phyloP scores from a whole-genome alignment of 2,329 filamentous ascomycete species.

The Xylariaceae sp. region DNA sequence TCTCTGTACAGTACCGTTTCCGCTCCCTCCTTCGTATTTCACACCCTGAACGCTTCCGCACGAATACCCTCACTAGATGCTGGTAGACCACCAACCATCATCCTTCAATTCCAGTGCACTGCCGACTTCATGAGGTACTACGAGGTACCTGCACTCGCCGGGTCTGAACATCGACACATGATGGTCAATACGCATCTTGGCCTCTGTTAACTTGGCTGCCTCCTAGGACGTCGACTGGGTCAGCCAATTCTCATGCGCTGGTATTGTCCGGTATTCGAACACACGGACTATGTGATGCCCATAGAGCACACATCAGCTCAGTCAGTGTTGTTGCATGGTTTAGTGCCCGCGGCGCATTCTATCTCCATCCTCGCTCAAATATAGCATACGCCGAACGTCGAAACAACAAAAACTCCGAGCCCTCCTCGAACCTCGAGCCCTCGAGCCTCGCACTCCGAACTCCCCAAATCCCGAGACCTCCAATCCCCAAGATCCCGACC shows the following conservation, averaged over 20 bases:
- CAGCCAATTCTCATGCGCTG: neutral
- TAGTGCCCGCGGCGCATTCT: neutral
- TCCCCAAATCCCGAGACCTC: neutral
- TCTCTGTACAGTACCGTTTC: neutral
- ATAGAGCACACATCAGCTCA: constrained; percentile 2
- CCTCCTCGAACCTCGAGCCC: neutral
- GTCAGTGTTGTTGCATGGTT: constrained; percentile 6
- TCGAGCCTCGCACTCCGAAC: neutral
- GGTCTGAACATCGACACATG: neutral
- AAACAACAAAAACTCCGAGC: neutral
- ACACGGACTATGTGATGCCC: constrained; percentile 11
- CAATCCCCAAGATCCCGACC: neutral
- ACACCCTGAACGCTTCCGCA: neutral
- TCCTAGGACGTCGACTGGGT: neutral
- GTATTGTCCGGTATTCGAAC: neutral
- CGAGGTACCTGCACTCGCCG: neutral
- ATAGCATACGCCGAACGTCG: neutral
- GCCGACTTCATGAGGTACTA: too few species aligned
- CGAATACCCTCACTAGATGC: neutral
- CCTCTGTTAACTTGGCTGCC: neutral
- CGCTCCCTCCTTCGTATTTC: neutral
- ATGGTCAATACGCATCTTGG: neutral
- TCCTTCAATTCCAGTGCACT: too few species aligned
- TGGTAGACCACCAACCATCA: neutral
- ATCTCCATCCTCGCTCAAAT: neutral